Conservation (phyloP, 2,329 filamentous ascomycete species). For the Aspergillus ruber region DNA sequence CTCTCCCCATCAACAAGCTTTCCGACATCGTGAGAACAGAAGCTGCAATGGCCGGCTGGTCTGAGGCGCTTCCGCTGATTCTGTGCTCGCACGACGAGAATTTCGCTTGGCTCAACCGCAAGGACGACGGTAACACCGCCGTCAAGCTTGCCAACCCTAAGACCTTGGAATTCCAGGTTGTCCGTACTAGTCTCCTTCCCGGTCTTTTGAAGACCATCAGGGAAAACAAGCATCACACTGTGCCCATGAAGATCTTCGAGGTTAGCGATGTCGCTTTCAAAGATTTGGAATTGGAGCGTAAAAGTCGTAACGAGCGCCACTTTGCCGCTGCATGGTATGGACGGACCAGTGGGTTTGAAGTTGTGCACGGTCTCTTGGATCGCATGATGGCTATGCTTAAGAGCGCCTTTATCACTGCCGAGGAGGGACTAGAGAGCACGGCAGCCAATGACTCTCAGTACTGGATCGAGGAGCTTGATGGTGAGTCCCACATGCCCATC, state of each 20-base stretch:
- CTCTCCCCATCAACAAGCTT: conserved; percentile 89
- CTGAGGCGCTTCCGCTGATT: conserved; percentile 90
- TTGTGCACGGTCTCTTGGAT: conserved; percentile 90
- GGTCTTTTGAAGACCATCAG: conserved; percentile 88
- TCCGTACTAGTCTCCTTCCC: conserved; percentile 77
- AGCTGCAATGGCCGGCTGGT: conserved; percentile 90
- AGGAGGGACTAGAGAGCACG: conserved; percentile 60
- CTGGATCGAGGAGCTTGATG: conserved; percentile 89
- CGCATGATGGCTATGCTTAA: conserved; percentile 88
- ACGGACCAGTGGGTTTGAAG: conserved; percentile 88
- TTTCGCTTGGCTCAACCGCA: conserved; percentile 87
- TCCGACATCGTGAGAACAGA: conserved; percentile 84
- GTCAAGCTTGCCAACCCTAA: conserved; percentile 88
- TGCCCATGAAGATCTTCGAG: conserved; percentile 91
- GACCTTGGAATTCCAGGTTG: conserved; percentile 87
- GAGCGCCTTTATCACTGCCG: conserved; percentile 68
- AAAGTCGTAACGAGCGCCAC: conserved; percentile 85
- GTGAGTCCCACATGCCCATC: conserved; percentile 33
- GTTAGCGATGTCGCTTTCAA: conserved; percentile 89
- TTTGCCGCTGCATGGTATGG: conserved; percentile 96
- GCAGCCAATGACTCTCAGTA: conserved; percentile 63
- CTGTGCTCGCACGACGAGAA: conserved; percentile 98
- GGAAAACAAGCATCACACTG: conserved; percentile 81
- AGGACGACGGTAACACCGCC: conserved; percentile 76
- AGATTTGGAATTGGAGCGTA: conserved; percentile 71